Conservation (phyloP, 2,329 filamentous ascomycete species). For the Penicillium sp. region DNA sequence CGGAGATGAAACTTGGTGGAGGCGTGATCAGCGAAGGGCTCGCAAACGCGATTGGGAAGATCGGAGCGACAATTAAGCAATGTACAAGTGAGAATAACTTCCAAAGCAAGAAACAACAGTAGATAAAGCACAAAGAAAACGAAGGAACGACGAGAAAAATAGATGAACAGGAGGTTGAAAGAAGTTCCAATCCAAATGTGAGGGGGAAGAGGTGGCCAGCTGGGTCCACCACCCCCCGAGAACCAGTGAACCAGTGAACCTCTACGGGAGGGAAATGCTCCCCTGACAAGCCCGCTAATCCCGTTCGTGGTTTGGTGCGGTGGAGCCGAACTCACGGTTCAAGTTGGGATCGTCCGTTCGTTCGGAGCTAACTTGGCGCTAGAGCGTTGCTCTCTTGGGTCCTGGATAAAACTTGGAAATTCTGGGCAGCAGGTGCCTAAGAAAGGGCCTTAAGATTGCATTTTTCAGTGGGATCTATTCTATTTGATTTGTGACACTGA, state of each 20-base stretch:
- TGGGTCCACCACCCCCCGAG: neutral
- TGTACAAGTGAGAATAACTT: neutral
- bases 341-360: conserved; percentile 12
- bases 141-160: conserved; percentile 2
- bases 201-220: conserved; percentile 6
- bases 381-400: neutral
- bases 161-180: conserved; percentile 6
- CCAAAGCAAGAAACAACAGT: neutral
- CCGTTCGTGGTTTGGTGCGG: neutral
- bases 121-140: neutral
- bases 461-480: neutral
- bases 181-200: conserved; percentile 1
- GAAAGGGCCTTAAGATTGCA: neutral
- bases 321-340: neutral
- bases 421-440: neutral
- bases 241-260: neutral
- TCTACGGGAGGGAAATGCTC: conserved; percentile 7
- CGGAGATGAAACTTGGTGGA: neutral
- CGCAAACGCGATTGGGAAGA: neutral
- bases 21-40: neutral
- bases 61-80: neutral
- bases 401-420: neutral
- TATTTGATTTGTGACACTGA: neutral
- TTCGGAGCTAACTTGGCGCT: neutral
- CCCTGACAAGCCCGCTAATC: conserved; percentile 14